phyloP scores from a whole-genome alignment of 2,329 filamentous ascomycete genomes.

The Fusarium citri region DNA sequence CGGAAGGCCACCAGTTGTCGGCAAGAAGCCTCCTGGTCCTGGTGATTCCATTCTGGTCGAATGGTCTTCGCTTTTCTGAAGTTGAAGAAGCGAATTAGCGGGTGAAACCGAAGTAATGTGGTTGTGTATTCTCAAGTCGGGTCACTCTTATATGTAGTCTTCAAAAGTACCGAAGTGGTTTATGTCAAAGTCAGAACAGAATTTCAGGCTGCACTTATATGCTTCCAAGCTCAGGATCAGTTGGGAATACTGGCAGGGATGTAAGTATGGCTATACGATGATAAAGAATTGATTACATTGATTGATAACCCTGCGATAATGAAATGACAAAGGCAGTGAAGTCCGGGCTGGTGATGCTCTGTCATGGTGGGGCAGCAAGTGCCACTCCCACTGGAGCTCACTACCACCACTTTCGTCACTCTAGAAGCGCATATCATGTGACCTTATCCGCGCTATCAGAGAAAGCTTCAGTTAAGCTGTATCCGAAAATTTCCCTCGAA shows the following conservation, averaged over 20 bases:
- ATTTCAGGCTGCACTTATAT: neutral
- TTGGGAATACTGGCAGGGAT: neutral
- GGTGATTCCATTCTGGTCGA: constrained; percentile 9
- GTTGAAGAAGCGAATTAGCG: no score
- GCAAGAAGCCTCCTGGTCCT: constrained; percentile 65
- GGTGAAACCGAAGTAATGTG: neutral
- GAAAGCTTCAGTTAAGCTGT: constrained; percentile 36
- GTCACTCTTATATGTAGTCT: neutral
- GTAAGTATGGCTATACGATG: neutral
- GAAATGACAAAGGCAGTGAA: constrained; percentile 23
- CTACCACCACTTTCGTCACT: neutral
- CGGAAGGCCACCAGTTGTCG: constrained; percentile 56
- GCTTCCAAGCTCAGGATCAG: neutral
- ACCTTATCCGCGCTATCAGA: constrained; percentile 32
- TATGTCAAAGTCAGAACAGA: neutral
- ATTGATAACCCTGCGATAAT: constrained; percentile 10
- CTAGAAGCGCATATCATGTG: constrained; percentile 43
- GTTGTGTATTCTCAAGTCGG: neutral
- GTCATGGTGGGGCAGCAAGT: constrained; percentile 34
- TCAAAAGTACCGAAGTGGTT: neutral
- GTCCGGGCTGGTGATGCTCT: constrained; percentile 14
- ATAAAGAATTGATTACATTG: constrained; percentile 7
- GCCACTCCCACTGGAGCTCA: neutral
- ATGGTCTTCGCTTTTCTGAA: neutral
- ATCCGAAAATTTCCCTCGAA: constrained; percentile 42